Evolutionary conservation across 2,329 filamentous ascomycete genomes (phyloP).

Genomic region (Chrysosphaeria jannelii): DNA sequence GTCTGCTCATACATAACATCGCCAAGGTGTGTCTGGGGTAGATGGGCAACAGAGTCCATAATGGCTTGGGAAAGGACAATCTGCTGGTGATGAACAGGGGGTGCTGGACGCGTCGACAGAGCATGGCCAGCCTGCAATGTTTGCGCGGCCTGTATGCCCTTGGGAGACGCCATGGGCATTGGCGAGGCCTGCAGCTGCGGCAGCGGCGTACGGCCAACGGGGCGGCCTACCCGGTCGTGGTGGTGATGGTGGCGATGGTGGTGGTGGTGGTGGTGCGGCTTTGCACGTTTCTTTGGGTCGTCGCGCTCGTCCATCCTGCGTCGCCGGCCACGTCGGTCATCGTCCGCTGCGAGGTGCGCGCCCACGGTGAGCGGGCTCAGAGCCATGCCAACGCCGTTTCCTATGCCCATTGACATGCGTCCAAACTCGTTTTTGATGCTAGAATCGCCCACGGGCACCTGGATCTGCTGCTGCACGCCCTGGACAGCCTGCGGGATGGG

Average conservation of each 20-base stretch:
- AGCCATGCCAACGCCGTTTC: constrained; percentile 18
- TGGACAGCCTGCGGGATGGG: constrained; percentile 83
- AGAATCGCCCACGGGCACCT: constrained; percentile 53
- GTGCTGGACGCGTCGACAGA: constrained; percentile 10
- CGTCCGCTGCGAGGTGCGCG: constrained; percentile 15
- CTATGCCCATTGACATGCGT: constrained; percentile 85
- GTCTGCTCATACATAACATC: constrained; percentile 52
- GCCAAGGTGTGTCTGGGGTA: constrained; percentile 54
- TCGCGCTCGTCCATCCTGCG: too few species aligned
- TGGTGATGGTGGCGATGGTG: too few species aligned
- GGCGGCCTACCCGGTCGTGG: too few species aligned
- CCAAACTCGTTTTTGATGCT: constrained; percentile 89
- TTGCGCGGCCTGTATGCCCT: too few species aligned
- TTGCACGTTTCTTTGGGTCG: too few species aligned
- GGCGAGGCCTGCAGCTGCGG: too few species aligned
- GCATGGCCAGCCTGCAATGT: too few species aligned
- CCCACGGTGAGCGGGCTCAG: constrained; percentile 18
- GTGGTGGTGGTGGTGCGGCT: too few species aligned
- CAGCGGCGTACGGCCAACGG: too few species aligned
- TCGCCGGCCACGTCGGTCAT: too few species aligned
- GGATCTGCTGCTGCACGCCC: constrained; percentile 55
- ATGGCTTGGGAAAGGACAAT: constrained; percentile 39
- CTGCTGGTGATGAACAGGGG: constrained; percentile 22
- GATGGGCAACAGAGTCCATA: constrained; percentile 36
- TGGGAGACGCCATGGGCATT: too few species aligned